These are phyloP conservation scores for Rutstroemia sp. DNA, from an alignment of 2,329 filamentous ascomycete genomes.

Conservation along the genomic window DNA sequence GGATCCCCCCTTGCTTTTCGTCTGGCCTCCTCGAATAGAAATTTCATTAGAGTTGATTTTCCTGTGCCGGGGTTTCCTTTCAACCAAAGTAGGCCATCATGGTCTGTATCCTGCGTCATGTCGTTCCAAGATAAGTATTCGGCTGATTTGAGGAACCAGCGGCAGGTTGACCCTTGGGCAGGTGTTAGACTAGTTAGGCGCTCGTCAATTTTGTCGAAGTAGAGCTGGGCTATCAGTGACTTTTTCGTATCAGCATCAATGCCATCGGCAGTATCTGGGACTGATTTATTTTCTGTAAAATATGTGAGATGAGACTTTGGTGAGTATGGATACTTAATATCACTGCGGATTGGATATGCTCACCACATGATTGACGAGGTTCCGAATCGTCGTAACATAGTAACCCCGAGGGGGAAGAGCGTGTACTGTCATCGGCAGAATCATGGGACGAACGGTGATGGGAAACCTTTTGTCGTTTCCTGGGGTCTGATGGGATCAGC, in stretches of 20 bases:
- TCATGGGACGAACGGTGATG: too few species aligned
- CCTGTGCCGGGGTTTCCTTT: constrained; percentile 39
- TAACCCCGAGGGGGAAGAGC: too few species aligned
- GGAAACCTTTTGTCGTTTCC: too few species aligned
- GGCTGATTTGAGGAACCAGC: constrained; percentile 33
- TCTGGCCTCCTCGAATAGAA: constrained; percentile 27
- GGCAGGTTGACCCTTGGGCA: constrained; percentile 33
- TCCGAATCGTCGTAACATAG: too few species aligned
- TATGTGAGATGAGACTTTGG: too few species aligned
- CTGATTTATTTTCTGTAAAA: too few species aligned
- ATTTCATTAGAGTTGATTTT: constrained; percentile 39
- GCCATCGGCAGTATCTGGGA: too few species aligned
- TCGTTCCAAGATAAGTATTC: constrained; percentile 35
- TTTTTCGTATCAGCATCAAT: constrained; percentile 5
- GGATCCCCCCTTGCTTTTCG: constrained; percentile 14
- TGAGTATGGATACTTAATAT: too few species aligned
- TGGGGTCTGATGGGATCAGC: too few species aligned
- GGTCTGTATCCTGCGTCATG: constrained; percentile 18
- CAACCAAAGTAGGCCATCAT: constrained; percentile 40
- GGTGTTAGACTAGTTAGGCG: constrained; percentile 32
- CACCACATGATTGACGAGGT: too few species aligned
- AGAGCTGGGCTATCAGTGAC: constrained; percentile 30
- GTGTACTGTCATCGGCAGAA: too few species aligned
- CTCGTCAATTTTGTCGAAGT: constrained; percentile 34
- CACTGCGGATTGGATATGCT: too few species aligned